Conservation (phyloP, 352 stramenopile genomes). For the Halophytophthora batemanensis region DNA sequence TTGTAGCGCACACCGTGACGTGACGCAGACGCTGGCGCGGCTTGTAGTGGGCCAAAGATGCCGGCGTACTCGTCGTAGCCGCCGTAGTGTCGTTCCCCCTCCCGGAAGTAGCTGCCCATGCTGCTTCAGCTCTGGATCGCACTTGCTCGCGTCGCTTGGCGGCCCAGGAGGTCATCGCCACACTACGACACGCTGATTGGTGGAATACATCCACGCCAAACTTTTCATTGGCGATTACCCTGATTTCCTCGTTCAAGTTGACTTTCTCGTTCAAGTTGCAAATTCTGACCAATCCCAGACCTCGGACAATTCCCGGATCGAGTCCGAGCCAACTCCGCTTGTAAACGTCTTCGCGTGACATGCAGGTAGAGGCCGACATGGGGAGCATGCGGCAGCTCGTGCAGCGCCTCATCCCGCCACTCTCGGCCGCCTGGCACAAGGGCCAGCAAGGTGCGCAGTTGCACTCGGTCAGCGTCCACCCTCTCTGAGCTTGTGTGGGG, state of each 20-base stretch:
- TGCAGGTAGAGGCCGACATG: not conserved
- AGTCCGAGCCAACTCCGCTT: too few species aligned
- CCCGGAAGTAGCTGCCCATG: constrained; percentile 22
- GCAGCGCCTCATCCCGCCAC: constrained; percentile 56
- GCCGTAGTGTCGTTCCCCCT: constrained; percentile 14
- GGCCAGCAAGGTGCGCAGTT: constrained; percentile 59
- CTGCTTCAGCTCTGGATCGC: not conserved
- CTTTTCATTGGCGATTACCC: too few species aligned
- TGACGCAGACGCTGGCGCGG: constrained; percentile 10
- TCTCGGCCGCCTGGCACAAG: constrained; percentile 65
- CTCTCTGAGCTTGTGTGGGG: not conserved
- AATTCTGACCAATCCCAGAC: too few species aligned
- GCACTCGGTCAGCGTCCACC: not conserved
- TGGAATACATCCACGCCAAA: too few species aligned
- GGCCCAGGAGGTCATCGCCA: constrained; percentile 9
- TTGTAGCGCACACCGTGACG: not conserved
- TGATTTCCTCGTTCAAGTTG: too few species aligned
- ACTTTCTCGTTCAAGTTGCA: too few species aligned
- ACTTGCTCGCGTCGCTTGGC: constrained; percentile 7
- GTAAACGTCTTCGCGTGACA: too few species aligned
- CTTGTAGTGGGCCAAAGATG: constrained; percentile 48
- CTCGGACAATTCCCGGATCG: too few species aligned
- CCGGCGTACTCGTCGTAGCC: constrained; percentile 71
- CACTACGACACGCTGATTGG: too few species aligned
- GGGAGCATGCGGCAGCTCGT: constrained; percentile 23